These are phyloP conservation scores for Inga laurina DNA, from an alignment of 306 rosid genomes.

Conservation along the genomic window DNA sequence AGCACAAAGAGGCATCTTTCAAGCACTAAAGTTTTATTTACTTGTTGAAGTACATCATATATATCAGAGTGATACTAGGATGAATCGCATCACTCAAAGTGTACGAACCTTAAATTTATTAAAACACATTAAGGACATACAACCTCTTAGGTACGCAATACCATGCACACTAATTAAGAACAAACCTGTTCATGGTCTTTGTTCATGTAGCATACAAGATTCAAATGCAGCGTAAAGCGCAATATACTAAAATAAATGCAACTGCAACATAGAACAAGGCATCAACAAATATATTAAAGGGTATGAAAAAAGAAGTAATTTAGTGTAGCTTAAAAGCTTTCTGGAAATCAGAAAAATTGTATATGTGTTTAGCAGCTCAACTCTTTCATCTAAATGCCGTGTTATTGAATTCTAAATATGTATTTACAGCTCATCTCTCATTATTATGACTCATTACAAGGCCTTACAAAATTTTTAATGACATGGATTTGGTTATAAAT, in stretches of 20 bases:
- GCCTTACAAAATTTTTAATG: not conserved
- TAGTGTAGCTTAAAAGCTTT: slow-evolving; percentile 1
- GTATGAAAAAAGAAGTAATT: not conserved
- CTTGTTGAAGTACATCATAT: not conserved
- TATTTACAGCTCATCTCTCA: not conserved
- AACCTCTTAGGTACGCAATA: not conserved
- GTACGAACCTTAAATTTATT: not conserved
- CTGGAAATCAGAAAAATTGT: not conserved
- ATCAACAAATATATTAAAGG: not conserved
- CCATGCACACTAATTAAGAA: not conserved
- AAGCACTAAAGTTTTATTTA: not conserved
- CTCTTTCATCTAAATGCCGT: not conserved
- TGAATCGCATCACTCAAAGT: not conserved
- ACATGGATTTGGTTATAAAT: not conserved
- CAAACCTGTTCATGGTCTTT: not conserved
- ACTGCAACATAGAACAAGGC: not conserved
- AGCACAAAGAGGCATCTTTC: not conserved
- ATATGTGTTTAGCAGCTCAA: not conserved
- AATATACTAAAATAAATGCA: not conserved
- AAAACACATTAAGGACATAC: not conserved
- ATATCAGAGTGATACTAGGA: not conserved
- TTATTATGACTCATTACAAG: not conserved
- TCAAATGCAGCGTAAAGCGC: not conserved
- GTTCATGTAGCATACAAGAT: not conserved
- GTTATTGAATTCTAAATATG: not conserved